Conservation (phyloP, 352 stramenopile genomes). For the Blastocystis sp. region DNA sequence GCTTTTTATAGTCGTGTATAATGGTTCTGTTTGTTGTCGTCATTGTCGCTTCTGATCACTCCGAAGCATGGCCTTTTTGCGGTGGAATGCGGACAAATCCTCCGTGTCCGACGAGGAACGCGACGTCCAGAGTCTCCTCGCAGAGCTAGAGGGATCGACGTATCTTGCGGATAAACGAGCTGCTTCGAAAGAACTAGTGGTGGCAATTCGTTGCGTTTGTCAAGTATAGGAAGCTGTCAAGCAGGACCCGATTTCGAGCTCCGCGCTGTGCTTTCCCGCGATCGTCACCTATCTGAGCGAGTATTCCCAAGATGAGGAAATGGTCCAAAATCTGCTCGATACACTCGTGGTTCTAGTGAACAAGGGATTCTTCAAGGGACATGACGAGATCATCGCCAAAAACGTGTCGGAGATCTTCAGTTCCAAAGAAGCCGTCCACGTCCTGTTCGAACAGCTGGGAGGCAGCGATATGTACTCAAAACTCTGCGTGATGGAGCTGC, state of each 20-base stretch:
- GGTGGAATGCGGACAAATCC: constrained; percentile 9
- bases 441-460: constrained; percentile 24
- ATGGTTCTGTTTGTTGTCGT: background rate
- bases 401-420: constrained; percentile 28
- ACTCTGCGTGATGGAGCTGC: constrained; percentile 47
- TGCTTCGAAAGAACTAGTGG: constrained; percentile 52
- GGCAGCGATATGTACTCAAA: constrained; percentile 21
- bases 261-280: constrained; percentile 43
- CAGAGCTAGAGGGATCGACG: constrained; percentile 44
- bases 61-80: constrained; percentile 45
- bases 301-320: constrained; percentile 35
- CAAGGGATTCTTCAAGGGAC: constrained; percentile 17
- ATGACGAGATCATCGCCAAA: constrained; percentile 10
- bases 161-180: constrained; percentile 61
- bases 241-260: constrained; percentile 15
- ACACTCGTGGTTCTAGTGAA: constrained; percentile 47
- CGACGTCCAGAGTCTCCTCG: constrained; percentile 34
- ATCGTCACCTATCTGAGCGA: constrained; percentile 36
- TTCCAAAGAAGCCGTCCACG: constrained; percentile 1
- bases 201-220: background rate
- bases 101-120: background rate
- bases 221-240: background rate
- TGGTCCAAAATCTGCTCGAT: constrained; percentile 56
- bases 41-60: background rate
- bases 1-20: background rate